These are phyloP conservation scores for Pichia phayaonensis DNA, from an alignment of 805 yeast genomes.

Conservation along the genomic window DNA sequence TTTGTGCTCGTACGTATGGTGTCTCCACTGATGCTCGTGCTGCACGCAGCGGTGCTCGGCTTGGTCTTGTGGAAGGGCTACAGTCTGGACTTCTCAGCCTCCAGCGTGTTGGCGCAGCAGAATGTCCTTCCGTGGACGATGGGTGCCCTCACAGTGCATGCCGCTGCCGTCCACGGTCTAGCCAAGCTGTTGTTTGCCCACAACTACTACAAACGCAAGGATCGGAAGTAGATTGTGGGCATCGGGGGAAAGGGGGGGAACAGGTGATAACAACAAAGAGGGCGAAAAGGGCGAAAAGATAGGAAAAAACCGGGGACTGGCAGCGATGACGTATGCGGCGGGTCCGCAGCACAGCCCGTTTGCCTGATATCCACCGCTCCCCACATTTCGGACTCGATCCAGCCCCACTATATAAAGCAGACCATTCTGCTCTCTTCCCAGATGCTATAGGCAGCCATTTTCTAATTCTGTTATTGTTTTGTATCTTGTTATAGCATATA, in stretches of 20 bases:
- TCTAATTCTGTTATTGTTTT: too few species aligned
- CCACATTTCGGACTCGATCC: neutral
- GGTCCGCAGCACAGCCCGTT: neutral
- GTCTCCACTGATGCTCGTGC: constrained; percentile 21
- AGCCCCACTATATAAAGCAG: too few species aligned
- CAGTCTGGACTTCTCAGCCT: constrained; percentile 11
- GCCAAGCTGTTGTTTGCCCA: neutral
- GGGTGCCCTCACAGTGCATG: constrained; percentile 12
- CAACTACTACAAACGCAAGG: neutral
- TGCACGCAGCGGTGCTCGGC: constrained; percentile 18
- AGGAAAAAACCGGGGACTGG: too few species aligned
- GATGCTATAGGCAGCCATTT: too few species aligned
- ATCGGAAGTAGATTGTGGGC: neutral
- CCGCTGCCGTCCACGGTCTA: neutral
- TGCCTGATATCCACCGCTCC: neutral
- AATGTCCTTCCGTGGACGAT: constrained; percentile 16
- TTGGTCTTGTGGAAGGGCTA: constrained; percentile 15
- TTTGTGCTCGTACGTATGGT: constrained; percentile 20
- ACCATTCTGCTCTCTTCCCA: neutral
- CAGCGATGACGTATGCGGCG: neutral
- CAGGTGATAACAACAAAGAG: too few species aligned
- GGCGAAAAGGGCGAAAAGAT: too few species aligned
- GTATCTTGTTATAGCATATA: too few species aligned
- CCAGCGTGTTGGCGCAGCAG: constrained; percentile 7
- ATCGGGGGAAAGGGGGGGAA: neutral